Conservation (phyloP, 148 eudicot genomes). For the Chenopodium formosanum region DNA sequence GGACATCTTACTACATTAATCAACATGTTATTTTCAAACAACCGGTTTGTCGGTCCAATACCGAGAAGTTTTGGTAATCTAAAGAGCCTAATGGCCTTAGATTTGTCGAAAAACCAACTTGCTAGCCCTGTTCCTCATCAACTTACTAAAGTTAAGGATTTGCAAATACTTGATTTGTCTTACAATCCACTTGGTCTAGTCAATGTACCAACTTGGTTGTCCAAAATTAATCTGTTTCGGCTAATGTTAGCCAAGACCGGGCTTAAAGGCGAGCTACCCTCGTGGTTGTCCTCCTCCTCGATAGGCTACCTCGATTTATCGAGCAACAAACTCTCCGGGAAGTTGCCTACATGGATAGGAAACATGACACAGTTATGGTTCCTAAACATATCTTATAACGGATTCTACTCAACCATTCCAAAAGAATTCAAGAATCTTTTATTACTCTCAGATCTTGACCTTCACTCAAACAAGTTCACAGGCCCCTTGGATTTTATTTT, state of each 20-base stretch:
- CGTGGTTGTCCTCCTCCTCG: conserved; percentile 40
- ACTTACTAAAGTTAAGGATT: conserved; percentile 36
- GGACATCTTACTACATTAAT: conserved; percentile 46
- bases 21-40: conserved; percentile 43
- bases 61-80: conserved; percentile 61
- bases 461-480: conserved; percentile 56
- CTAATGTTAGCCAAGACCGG: conserved; percentile 59
- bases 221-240: conserved; percentile 31
- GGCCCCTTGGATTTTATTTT: conserved; percentile 42
- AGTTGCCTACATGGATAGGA: conserved; percentile 67
- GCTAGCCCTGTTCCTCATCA: conserved; percentile 48
- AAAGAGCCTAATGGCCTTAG: conserved; percentile 38
- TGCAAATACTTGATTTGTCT: conserved; percentile 54
- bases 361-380: conserved; percentile 57
- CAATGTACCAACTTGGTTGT: conserved; percentile 46
- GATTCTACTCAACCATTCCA: conserved; percentile 47
- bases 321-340: conserved; percentile 51
- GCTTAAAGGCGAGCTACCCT: conserved; percentile 50
- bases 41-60: conserved; percentile 49
- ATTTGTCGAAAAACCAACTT: conserved; percentile 53
- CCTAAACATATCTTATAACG: conserved; percentile 60
- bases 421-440: conserved; percentile 43
- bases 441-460: conserved; percentile 44
- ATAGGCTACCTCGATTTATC: conserved; percentile 60
- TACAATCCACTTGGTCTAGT: conserved; percentile 50